Evolutionary conservation across 306 rosid species (phyloP), one percentile per base, ranked within the genome.

Genomic region (Luffa aegyptiaca): DNA sequence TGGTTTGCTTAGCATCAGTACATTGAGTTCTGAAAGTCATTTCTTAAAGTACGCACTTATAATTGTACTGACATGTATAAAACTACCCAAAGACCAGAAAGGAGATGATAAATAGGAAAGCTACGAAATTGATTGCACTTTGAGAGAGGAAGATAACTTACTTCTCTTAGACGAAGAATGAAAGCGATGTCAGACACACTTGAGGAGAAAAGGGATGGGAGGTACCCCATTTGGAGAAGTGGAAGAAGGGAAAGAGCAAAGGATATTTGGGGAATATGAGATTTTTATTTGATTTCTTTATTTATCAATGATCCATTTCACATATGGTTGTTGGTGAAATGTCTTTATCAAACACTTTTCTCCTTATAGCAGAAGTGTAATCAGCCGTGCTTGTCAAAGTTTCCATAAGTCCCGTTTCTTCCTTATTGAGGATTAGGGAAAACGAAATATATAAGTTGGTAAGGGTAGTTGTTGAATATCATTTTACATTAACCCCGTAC

Each of bases 191-290:
- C 93, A 91, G 10, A 91, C 71, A 87, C 91, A 91, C 89, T 88
- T 91, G 93, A 92, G 82, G 93, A 90, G 86, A 90, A 16, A 83
- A 93, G 84, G 86, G 97, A 89, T 81, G 96, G 96, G 9, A 93
- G 90, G 93, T 92, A 89, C 87, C 97, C 92, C 96, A 91, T 93
- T 87, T 84, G 87, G 81, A 81, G 87, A 82, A 81, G 79, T 74
- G 80, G 83, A 85, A 83, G 86, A 52, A 78, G 69, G 84, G 39
- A 81, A 81, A 84, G 73, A 58, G 79, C 58, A 44, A 44, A 65
- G 44, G 77, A 75, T 35, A 77, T 88, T 88, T 26, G 31, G 31
- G 31, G 31, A 26, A 26, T 1, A 26, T 26, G 31, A 26, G 31
- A 26, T 26, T 26, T 26, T 26, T 26, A 26, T 26, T 26, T 26